Conservation (phyloP, 164 flowering plant genomes). For the Hamamelis virginiana region DNA sequence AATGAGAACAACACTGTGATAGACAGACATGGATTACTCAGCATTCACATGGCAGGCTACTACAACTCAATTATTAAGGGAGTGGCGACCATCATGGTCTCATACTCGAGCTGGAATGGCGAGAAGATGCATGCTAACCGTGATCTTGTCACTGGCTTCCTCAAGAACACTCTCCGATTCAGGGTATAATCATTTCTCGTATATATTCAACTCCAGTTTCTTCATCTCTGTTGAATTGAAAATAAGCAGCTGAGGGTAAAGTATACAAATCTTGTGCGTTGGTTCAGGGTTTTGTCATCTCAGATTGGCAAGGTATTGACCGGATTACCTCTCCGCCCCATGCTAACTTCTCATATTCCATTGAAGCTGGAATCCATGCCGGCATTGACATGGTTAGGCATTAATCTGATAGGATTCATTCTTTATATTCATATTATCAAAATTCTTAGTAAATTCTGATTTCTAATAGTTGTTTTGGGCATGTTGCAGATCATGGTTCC, state of each 20-base stretch:
- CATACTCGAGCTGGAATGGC: conserved; percentile 46
- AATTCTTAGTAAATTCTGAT: not conserved
- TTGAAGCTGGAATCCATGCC: conserved; percentile 29
- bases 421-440: not conserved
- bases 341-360: conserved; percentile 35
- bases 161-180: conserved; percentile 38
- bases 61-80: conserved; percentile 30
- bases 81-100: conserved; percentile 36
- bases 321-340: conserved; percentile 39
- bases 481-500: conserved; percentile 28
- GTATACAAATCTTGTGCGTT: not conserved
- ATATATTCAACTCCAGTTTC: too few species aligned
- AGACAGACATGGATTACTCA: conserved; percentile 26
- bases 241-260: too few species aligned
- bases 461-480: not conserved
- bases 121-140: conserved; percentile 39
- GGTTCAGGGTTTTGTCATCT: conserved; percentile 47
- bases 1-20: conserved; percentile 45
- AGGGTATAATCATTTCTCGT: conserved; percentile 28
- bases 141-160: conserved; percentile 38
- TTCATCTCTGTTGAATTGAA: too few species aligned
- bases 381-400: conserved; percentile 44
- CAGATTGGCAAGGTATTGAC: conserved; percentile 45
- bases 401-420: not conserved
- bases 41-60: conserved; percentile 49